Evolutionary conservation across 2,329 filamentous ascomycete genomes (phyloP), one percentile per base, ranked within the genome.

Genomic region (Lasiodiplodia citricola): DNA sequence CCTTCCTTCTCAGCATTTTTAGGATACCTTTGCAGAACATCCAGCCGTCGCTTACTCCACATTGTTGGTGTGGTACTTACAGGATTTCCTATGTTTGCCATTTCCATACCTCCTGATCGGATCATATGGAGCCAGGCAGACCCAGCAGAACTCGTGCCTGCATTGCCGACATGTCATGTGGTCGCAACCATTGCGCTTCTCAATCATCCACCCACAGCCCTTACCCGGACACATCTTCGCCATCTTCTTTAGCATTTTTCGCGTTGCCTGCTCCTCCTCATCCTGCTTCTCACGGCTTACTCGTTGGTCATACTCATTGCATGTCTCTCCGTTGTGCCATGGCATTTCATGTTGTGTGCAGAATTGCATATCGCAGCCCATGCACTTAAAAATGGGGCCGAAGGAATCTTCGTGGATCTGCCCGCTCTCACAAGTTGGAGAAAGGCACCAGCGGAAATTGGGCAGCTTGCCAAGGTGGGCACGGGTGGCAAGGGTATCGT

Each of bases 371-470:
- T 73, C 72, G 73, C 81, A 83, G 2, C 65, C 54, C 3, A 71
- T 70, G 69, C 82, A 83, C 5, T 74, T 68, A 73, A 83, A 82
- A 21, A 82, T 83, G 0, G 84, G 81, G 3, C 80, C 77, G 1
- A 72, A 73, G 1, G 71, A 67, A 18, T 82, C 82, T 3, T 80
- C 77, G 57, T 88, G 86, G 2, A 87, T 78, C 70, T 88, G 86
- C 0, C 87, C 87, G 0, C 80, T 83, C 10, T 78, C 80, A 72
- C 87, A 90, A 2, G 77, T 79, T 0, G 84, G 77, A 8, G 70
- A 68, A 1, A 86, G 81, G 71, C 87, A 90, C 83, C 85, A 87
- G 16, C 82, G 75, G 71, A 87, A 89, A 38, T 82, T 82, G 0
- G 80, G 77, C 1, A 83, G 76, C 23, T 77, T 73, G 21, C 81